Base-by-base conservation (phyloP, 768 basidiomycete species). In the Naganishia vaughanmartiniae region DNA sequence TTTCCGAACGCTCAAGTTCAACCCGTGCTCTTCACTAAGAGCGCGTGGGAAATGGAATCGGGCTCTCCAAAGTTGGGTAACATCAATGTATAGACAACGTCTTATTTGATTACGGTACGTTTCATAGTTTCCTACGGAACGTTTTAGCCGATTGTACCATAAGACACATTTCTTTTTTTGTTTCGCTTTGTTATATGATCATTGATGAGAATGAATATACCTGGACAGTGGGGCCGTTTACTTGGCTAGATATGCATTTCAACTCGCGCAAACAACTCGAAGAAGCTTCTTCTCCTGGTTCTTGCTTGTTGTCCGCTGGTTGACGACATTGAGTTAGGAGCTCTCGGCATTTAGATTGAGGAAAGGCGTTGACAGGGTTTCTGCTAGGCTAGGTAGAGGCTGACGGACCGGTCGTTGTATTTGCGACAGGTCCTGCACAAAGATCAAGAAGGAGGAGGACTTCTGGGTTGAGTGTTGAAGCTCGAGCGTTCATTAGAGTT, bases 141-240 rank as follows among this genome's bases (percentile, higher is more conserved):
- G 55, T 65, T n/a, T n/a, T 66, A 36, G 69, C 69, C 69, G 69
- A 70, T 70, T 70, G 69, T 70, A 66, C 69, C 45, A 60, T 70
- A 66, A 54, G 69, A 70, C 45, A 70, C 69, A 70, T 65, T 1
- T 46, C 36, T 55, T 1, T 46, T 26, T 55, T 65, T 33, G 15
- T 15, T 17, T 48, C 15, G 34, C 33, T 12, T 10, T 17, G 19
- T 54, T 21, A 36, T 54, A 14, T n/a, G 7, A 31, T 15, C 26
- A 51, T 9, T 19, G 26, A 55, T 28, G 30, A 3, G 24, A 21
- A 4, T n/a, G 21, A 26, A n/a, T 9, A 51, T 26, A 51, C 42
- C 17, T 11, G 42, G 17, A 7, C 2, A 51, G 24, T 24, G 4
- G 5, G 17, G 45, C 24, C 7, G 21, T 15, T 6, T 51, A 12